phyloP scores from a whole-genome alignment of 164 flowering plant genomes.

The Chloranthus sessilifolius region DNA sequence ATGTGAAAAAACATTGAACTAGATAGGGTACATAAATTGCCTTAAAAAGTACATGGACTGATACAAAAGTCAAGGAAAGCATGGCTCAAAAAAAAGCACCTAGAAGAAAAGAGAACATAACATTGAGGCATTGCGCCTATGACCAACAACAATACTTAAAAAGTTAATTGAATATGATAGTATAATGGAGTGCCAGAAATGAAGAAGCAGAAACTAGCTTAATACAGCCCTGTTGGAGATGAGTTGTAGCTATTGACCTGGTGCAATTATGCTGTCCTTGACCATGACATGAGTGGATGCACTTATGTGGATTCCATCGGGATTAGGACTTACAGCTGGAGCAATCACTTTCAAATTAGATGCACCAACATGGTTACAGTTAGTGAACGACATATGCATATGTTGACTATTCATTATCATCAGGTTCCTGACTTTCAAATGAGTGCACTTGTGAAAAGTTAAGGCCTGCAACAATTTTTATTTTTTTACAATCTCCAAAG shows the following conservation, averaged over 20 bases:
- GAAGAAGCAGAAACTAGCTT: neutral
- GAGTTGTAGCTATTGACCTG: conserved; percentile 42
- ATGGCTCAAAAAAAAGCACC: too few species aligned
- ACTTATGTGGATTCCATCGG: conserved; percentile 93
- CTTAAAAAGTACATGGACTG: too few species aligned
- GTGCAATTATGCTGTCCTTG: conserved; percentile 41
- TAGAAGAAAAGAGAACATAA: too few species aligned
- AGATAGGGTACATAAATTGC: too few species aligned
- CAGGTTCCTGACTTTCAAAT: conserved; percentile 48
- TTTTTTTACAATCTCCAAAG: neutral
- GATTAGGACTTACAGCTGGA: conserved; percentile 78
- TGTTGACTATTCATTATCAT: conserved; percentile 64
- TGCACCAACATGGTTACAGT: conserved; percentile 42
- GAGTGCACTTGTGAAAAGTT: conserved; percentile 74
- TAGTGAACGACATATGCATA: conserved; percentile 81
- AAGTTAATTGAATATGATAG: too few species aligned
- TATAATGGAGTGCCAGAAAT: too few species aligned
- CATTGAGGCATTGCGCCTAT: too few species aligned
- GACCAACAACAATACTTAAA: too few species aligned
- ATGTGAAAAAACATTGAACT: too few species aligned
- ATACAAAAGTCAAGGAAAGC: too few species aligned
- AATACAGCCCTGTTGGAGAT: neutral
- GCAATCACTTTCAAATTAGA: conserved; percentile 53
- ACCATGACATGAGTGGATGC: conserved; percentile 50
- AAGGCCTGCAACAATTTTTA: conserved; percentile 55